A percentile compares a stretch with the other conserved stretches of the same genome.
Evolutionary conservation across 768 basidiomycete species (phyloP).

Genomic region (Pleurotus eryngii): DNA sequence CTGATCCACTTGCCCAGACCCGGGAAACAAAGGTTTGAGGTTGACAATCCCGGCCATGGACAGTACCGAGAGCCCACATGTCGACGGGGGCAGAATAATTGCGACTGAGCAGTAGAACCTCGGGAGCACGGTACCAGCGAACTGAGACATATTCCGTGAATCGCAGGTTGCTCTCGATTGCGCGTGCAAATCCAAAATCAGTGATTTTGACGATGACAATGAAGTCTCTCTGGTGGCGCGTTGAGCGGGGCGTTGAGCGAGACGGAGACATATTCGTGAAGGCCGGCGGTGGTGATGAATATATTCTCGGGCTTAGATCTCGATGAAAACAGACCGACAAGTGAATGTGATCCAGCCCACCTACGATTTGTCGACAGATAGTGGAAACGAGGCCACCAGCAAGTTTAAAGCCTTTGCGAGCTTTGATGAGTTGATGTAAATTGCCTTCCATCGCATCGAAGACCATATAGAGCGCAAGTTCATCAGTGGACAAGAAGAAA

Average conservation of each 20-base stretch:
- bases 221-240: constrained; percentile 83
- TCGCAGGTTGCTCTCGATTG: constrained; percentile 82
- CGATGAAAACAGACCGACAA: constrained; percentile 93
- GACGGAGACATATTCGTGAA: constrained; percentile 85
- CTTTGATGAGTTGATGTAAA: constrained; percentile 97
- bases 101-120: constrained; percentile 88
- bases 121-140: constrained; percentile 98
- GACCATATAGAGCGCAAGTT: constrained; percentile 97
- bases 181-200: constrained; percentile 94
- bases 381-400: constrained; percentile 94
- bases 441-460: constrained; percentile 99
- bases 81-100: constrained; percentile 98
- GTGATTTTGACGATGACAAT: constrained; percentile 96
- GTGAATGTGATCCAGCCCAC: constrained; percentile 92
- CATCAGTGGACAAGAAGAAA: constrained; percentile 91
- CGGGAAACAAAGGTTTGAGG: constrained; percentile 93
- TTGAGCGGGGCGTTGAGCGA: constrained; percentile 62
- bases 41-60: constrained; percentile 97
- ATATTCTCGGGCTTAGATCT: constrained; percentile 99
- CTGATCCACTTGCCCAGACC: constrained; percentile 92
- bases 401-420: constrained; percentile 89
- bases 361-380: constrained; percentile 89
- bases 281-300: constrained; percentile 94
- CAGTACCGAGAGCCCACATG: constrained; percentile 99
- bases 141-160: constrained; percentile 99